Evolutionary conservation across 768 basidiomycete genomes (phyloP).

Genomic region (Royoungia palumana): DNA sequence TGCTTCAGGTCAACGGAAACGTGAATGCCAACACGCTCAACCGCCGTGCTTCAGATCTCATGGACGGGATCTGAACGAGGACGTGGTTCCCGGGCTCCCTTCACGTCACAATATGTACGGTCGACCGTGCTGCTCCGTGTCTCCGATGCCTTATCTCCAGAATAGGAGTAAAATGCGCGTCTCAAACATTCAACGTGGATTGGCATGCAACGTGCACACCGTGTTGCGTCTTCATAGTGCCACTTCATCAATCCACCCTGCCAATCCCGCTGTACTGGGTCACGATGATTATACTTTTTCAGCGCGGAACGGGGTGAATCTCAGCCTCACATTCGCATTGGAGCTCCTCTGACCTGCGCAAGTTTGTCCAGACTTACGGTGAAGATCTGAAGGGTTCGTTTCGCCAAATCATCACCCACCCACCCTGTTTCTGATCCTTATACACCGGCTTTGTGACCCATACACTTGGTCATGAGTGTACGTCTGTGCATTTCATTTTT

Average conservation of each 20-base stretch:
- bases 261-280: constrained; percentile 4
- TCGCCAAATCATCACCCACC: constrained; percentile 1
- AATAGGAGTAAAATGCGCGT: constrained; percentile 11
- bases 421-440: constrained; percentile 10
- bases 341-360: background rate
- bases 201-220: constrained; percentile 21
- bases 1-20: constrained; percentile 9
- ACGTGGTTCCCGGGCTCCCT: constrained; percentile 17
- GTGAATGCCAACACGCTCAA: constrained; percentile 8
- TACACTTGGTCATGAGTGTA: constrained; percentile 2
- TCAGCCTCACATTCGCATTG: background rate
- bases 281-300: constrained; percentile 1
- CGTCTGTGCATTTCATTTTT: constrained; percentile 11
- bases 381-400: constrained; percentile 16
- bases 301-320: constrained; percentile 1
- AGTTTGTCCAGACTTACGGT: constrained; percentile 4
- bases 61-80: constrained; percentile 2
- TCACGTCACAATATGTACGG: constrained; percentile 9
- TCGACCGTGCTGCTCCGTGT: constrained; percentile 10
- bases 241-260: constrained; percentile 3
- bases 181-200: constrained; percentile 16
- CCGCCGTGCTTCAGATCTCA: constrained; percentile 3
- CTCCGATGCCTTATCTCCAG: constrained; percentile 8
- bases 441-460: constrained; percentile 6
- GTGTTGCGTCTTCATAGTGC: constrained; percentile 5